These are phyloP conservation scores for Conticribra guillardii DNA, from an alignment of 108 stramenopile genomes.

Conservation along the genomic window DNA sequence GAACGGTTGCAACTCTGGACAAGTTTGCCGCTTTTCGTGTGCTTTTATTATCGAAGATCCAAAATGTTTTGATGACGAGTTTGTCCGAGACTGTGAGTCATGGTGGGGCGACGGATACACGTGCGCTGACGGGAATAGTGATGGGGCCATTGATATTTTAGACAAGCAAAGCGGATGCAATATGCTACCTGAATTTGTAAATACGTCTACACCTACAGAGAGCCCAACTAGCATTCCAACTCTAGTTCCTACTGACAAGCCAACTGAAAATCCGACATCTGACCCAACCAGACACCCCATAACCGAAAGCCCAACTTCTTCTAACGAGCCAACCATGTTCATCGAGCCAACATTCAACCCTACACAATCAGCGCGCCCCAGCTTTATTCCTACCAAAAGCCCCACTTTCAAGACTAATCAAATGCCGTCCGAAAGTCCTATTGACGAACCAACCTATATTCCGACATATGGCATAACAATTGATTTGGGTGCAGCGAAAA, in stretches of 20 bases:
- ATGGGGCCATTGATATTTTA: conserved; percentile 1
- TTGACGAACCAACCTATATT: background rate
- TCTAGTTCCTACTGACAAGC: background rate
- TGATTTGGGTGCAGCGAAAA: background rate
- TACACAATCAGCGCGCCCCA: background rate
- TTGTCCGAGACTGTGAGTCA: conserved; percentile 4
- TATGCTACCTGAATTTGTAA: background rate
- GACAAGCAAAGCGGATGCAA: conserved; percentile 18
- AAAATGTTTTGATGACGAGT: conserved; percentile 10
- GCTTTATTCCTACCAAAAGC: background rate
- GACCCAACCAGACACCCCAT: background rate
- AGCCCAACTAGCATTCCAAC: background rate
- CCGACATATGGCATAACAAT: background rate
- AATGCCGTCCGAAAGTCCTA: background rate
- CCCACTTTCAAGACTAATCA: background rate
- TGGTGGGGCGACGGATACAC: conserved; percentile 13
- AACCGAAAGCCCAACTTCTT: background rate
- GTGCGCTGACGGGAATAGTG: conserved; percentile 17
- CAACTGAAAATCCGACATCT: background rate
- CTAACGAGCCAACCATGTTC: background rate
- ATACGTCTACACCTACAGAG: background rate
- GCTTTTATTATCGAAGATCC: conserved; percentile 7
- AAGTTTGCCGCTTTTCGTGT: conserved; percentile 18
- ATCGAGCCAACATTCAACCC: too few species aligned
- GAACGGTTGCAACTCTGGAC: background rate